A percentile compares a stretch with the other conserved stretches of the same genome.
These are phyloP conservation scores for Pleurotus salmoneostramineus DNA, from an alignment of 768 basidiomycete species.

Conservation along the genomic window DNA sequence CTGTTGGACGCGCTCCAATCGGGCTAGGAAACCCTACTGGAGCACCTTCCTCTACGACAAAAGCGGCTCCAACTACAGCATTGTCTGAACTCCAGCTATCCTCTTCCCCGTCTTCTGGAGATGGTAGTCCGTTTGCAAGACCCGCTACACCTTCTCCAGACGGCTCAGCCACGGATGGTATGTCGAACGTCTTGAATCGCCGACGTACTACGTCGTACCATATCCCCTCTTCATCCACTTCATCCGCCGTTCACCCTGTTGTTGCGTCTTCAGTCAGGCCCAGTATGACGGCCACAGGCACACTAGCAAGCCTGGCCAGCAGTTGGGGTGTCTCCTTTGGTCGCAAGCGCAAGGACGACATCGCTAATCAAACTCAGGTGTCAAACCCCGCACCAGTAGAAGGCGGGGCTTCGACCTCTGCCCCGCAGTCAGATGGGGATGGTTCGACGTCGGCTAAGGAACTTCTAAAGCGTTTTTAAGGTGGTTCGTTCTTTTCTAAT, in stretches of 20 bases:
- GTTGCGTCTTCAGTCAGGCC: conserved; percentile 23
- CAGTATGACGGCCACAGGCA: conserved; percentile 40
- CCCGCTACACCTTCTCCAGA: conserved; percentile 54
- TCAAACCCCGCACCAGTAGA: conserved; percentile 19
- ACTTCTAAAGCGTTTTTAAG: conserved; percentile 31
- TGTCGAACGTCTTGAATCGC: conserved; percentile 43
- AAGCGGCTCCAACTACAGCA: conserved; percentile 68
- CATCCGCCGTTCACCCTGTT: conserved; percentile 22
- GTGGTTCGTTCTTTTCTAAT: background rate
- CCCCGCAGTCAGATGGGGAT: conserved; percentile 11
- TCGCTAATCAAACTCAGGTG: conserved; percentile 15
- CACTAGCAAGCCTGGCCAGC: conserved; percentile 55
- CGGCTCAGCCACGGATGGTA: conserved; percentile 59
- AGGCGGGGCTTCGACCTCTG: conserved; percentile 13
- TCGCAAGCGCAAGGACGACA: conserved; percentile 41
- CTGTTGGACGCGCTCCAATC: conserved; percentile 48
- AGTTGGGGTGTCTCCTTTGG: conserved; percentile 69
- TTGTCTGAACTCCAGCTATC: conserved; percentile 51
- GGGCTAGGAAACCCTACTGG: conserved; percentile 42
- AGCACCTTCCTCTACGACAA: conserved; percentile 36
- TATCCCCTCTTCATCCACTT: conserved; percentile 40
- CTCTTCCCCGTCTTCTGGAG: conserved; percentile 40
- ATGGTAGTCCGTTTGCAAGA: conserved; percentile 34
- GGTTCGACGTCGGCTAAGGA: conserved; percentile 34
- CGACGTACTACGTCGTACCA: conserved; percentile 62